phyloP scores from a whole-genome alignment of 352 stramenopile genomes.

The Globisporangium recalcitrans region DNA sequence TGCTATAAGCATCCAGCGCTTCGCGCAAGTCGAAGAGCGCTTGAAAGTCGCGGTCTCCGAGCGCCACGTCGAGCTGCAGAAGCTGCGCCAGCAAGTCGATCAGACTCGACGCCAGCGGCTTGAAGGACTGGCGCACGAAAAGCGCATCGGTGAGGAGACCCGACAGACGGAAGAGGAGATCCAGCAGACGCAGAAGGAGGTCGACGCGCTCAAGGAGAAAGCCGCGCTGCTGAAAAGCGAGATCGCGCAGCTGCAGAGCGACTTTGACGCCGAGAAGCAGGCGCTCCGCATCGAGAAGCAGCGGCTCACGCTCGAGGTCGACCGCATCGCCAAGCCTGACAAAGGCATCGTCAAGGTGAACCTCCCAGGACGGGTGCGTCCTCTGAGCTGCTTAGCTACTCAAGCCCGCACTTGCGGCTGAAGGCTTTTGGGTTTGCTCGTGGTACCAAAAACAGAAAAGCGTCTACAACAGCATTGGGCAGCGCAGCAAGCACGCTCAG shows the following conservation, averaged over 20 bases:
- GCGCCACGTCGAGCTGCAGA: slow-evolving; percentile 50
- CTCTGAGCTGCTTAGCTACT: background rate
- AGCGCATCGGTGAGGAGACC: slow-evolving; percentile 38
- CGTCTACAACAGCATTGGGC: slow-evolving; percentile 32
- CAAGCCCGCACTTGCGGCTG: background rate
- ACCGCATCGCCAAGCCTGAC: slow-evolving; percentile 39
- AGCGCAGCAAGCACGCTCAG: slow-evolving; percentile 35
- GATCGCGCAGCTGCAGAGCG: slow-evolving; percentile 33
- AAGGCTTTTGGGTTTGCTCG: background rate
- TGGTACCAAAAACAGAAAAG: slow-evolving; percentile 16
- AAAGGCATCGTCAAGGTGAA: slow-evolving; percentile 30
- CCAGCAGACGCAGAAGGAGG: slow-evolving; percentile 30
- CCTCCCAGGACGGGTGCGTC: slow-evolving; percentile 21
- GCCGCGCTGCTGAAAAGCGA: slow-evolving; percentile 29
- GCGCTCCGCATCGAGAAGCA: slow-evolving; percentile 46
- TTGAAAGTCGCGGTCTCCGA: slow-evolving; percentile 39
- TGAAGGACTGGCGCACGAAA: slow-evolving; percentile 36
- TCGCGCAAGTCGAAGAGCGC: slow-evolving; percentile 78
- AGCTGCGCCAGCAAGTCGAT: slow-evolving; percentile 40
- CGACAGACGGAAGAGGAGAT: slow-evolving; percentile 29
- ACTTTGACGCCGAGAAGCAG: slow-evolving; percentile 44
- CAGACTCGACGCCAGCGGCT: slow-evolving; percentile 35
- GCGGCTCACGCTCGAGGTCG: slow-evolving; percentile 37
- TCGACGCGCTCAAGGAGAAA: slow-evolving; percentile 37
- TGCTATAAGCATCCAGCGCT: slow-evolving; percentile 20